Evolutionary conservation across 1,284 basidiomycete genomes (phyloP).

Genomic region (Trichosporon inkin): DNA sequence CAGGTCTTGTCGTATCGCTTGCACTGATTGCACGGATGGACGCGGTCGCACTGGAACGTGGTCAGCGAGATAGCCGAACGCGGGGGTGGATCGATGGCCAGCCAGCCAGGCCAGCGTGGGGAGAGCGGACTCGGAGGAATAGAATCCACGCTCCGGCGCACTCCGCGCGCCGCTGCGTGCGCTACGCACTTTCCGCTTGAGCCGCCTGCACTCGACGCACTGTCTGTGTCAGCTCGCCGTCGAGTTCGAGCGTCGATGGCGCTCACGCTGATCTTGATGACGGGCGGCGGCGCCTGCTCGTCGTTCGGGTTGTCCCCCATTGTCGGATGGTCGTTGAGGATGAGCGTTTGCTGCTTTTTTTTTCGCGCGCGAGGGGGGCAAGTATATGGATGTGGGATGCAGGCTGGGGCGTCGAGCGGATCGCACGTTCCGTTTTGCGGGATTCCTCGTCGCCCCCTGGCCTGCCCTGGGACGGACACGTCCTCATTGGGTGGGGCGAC

Average conservation of each 20-base stretch:
- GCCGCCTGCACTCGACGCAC: conserved; percentile 27
- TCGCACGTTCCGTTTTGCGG: not conserved
- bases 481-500: too few species aligned
- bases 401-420: not conserved
- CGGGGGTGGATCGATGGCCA: not conserved
- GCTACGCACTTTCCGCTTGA: conserved; percentile 27
- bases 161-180: not conserved
- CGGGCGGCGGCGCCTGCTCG: not conserved
- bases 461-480: too few species aligned
- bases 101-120: not conserved
- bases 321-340: not conserved
- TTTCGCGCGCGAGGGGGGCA: not conserved
- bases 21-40: conserved; percentile 26
- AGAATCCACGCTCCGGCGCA: conserved; percentile 1
- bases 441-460: too few species aligned
- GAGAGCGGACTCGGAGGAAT: conserved; percentile 12
- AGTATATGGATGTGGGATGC: conserved; percentile 1
- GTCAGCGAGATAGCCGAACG: not conserved
- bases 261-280: conserved; percentile 14
- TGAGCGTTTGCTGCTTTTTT: not conserved
- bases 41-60: conserved; percentile 22
- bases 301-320: conserved; percentile 3
- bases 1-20: conserved; percentile 24
- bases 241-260: not conserved
- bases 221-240: conserved; percentile 8